Evolutionary conservation across 306 rosid species (phyloP).

Genomic region (Echinosophora koreensis): DNA sequence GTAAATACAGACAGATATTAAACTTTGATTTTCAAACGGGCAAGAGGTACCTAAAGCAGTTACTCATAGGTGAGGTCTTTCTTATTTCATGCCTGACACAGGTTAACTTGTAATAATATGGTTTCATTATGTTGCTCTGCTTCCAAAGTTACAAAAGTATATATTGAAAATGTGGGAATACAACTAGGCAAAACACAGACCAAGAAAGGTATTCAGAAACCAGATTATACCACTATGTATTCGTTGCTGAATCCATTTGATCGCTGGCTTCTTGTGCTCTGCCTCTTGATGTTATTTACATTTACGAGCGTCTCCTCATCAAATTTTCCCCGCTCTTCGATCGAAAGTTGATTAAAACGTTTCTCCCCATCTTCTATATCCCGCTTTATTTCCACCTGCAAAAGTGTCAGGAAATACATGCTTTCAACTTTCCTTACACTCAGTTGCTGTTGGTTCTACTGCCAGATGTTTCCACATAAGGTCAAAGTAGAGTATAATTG

Average conservation of each 20-base stretch:
- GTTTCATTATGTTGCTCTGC: not conserved
- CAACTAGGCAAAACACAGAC: conserved; percentile 18
- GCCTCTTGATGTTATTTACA: conserved; percentile 85
- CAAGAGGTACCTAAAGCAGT: conserved; percentile 14
- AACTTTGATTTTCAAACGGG: conserved; percentile 1
- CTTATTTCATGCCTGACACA: not conserved
- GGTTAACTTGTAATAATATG: conserved; percentile 28
- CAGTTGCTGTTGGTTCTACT: conserved; percentile 26
- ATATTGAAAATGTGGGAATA: conserved; percentile 9
- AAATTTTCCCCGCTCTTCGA: conserved; percentile 97
- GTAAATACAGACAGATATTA: not conserved
- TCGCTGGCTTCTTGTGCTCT: conserved; percentile 77
- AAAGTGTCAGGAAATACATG: conserved; percentile 42
- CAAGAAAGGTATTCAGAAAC: conserved; percentile 19
- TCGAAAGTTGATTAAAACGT: conserved; percentile 93
- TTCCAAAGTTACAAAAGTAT: not conserved
- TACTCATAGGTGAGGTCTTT: not conserved
- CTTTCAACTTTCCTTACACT: conserved; percentile 28
- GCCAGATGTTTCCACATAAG: conserved; percentile 4
- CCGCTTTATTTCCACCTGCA: conserved; percentile 81
- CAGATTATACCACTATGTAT: conserved; percentile 85
- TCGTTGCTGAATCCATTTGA: conserved; percentile 93
- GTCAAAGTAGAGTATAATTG: conserved; percentile 16
- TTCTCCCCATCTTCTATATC: conserved; percentile 93
- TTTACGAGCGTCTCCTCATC: conserved; percentile 97